phyloP scores from a whole-genome alignment of 371 early-diverging fungal species.

The Zancudomyces culisetae region DNA sequence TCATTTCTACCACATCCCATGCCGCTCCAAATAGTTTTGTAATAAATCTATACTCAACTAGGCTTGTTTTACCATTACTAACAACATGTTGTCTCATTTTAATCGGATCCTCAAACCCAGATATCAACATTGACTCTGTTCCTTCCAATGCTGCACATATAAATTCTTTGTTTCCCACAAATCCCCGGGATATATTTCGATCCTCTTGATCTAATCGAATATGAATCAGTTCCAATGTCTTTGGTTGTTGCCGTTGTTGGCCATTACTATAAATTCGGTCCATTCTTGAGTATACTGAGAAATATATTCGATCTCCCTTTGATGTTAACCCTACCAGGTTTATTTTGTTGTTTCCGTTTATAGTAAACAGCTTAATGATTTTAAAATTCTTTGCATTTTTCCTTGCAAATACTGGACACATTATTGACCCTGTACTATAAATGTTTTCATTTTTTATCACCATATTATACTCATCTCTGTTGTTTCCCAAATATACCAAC shows the following conservation, averaged over 20 bases:
- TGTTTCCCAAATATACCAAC: slow-evolving; percentile 30
- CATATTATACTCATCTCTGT: slow-evolving; percentile 18
- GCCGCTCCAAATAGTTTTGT: slow-evolving; percentile 55
- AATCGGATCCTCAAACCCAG: slow-evolving; percentile 35
- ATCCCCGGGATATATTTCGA: neutral
- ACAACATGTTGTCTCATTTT: slow-evolving; percentile 19
- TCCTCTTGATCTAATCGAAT: slow-evolving; percentile 27
- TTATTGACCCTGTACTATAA: slow-evolving; percentile 24
- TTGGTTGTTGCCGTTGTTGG: slow-evolving; percentile 12
- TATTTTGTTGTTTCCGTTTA: slow-evolving; percentile 33
- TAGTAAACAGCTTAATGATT: slow-evolving; percentile 41
- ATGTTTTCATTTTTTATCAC: slow-evolving; percentile 25
- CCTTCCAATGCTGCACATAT: neutral
- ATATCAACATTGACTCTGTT: slow-evolving; percentile 4
- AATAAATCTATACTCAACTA: slow-evolving; percentile 15
- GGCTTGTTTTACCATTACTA: slow-evolving; percentile 13
- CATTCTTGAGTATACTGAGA: slow-evolving; percentile 24
- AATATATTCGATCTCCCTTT: slow-evolving; percentile 55
- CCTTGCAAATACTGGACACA: slow-evolving; percentile 28
- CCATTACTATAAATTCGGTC: slow-evolving; percentile 6
- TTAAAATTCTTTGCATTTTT: slow-evolving; percentile 26
- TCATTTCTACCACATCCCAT: slow-evolving; percentile 51
- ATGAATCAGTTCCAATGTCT: slow-evolving; percentile 39
- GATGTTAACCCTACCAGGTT: slow-evolving; percentile 48
- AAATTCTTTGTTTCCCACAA: neutral